Evolutionary conservation across 148 eudicot species (phyloP).

Genomic region (Chenopodium suecicum): DNA sequence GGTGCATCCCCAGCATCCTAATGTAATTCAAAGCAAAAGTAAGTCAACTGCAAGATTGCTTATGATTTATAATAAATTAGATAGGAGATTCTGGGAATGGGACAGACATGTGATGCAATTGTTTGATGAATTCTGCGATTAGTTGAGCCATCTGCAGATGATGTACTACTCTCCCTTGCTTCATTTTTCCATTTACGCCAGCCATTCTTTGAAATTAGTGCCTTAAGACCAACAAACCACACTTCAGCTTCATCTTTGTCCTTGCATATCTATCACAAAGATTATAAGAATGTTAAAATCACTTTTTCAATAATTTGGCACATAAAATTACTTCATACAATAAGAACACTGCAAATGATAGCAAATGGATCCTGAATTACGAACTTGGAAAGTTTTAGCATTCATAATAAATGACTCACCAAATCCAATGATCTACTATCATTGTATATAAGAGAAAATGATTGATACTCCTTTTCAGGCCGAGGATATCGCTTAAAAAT

Average conservation of each 20-base stretch:
- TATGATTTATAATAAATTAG: constrained; percentile 1
- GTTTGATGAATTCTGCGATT: constrained; percentile 44
- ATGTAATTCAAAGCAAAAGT: constrained; percentile 14
- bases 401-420: constrained; percentile 47
- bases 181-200: constrained; percentile 51
- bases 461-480: constrained; percentile 94
- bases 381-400: background rate
- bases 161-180: constrained; percentile 43
- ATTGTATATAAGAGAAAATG: constrained; percentile 79
- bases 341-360: background rate
- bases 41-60: constrained; percentile 8
- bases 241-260: constrained; percentile 98
- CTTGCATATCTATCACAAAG: constrained; percentile 72
- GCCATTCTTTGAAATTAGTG: constrained; percentile 58
- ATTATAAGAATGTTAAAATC: constrained; percentile 9
- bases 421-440: constrained; percentile 91
- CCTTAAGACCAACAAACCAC: constrained; percentile 88
- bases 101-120: constrained; percentile 50
- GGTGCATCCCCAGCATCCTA: constrained; percentile 57
- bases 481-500: constrained; percentile 92
- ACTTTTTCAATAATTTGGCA: background rate
- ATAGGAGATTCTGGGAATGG: constrained; percentile 2
- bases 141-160: constrained; percentile 50
- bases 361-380: background rate
- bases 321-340: background rate